Evolutionary conservation across 768 basidiomycete genomes (phyloP).

Genomic region (Tulasnella sp.): DNA sequence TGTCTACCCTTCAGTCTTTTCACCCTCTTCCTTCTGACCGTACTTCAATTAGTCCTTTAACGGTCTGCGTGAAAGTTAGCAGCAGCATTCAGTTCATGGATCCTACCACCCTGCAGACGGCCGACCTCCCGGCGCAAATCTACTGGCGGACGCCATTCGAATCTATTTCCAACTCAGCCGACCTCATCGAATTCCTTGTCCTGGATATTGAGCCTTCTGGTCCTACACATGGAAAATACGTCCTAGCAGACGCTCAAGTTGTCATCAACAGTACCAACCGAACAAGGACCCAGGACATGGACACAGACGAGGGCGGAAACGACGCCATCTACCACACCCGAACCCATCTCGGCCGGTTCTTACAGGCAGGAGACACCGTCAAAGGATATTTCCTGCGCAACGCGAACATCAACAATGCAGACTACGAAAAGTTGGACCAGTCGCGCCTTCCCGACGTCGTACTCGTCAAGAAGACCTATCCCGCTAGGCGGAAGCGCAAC

Average conservation of each 20-base stretch:
- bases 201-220: conserved; percentile 88
- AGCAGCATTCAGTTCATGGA: conserved; percentile 90
- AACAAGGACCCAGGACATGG: conserved; percentile 42
- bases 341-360: conserved; percentile 87
- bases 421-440: conserved; percentile 59
- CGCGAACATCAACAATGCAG: conserved; percentile 89
- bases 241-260: conserved; percentile 86
- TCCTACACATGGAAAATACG: conserved; percentile 66
- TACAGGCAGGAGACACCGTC: conserved; percentile 93
- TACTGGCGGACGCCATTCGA: conserved; percentile 95
- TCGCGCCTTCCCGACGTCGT: conserved; percentile 84
- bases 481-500: conserved; percentile 86
- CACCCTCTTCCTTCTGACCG: neutral
- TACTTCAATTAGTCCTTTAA: conserved; percentile 53
- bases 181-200: conserved; percentile 91
- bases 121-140: conserved; percentile 68
- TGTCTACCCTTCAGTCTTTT: conserved; percentile 21
- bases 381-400: conserved; percentile 87
- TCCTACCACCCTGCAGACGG: conserved; percentile 74
- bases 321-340: conserved; percentile 92
- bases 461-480: conserved; percentile 93
- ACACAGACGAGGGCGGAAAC: conserved; percentile 51
- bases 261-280: conserved; percentile 79
- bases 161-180: conserved; percentile 71
- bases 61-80: conserved; percentile 85